Evolutionary conservation across 139 green algal species (phyloP).

Genomic region (Auxenochlorella pyrenoidosa): DNA sequence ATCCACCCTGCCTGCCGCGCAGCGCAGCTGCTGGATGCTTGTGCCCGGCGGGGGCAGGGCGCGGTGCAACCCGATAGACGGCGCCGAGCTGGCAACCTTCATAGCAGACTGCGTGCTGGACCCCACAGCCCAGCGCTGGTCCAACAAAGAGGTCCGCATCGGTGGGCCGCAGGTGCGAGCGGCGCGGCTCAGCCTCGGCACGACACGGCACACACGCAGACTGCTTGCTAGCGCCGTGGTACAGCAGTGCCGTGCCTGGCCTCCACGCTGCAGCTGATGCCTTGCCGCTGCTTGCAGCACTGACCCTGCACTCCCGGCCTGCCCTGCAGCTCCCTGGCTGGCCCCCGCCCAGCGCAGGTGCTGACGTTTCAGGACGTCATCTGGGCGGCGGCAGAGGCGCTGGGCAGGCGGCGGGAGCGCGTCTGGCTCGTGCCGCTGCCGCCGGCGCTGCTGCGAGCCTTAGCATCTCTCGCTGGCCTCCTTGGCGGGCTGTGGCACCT

Average conservation of each 20-base stretch:
- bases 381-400: neutral
- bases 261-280: too few relatives aligned
- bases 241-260: too few relatives aligned
- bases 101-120: neutral
- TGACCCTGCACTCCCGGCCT: too few relatives aligned
- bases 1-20: neutral
- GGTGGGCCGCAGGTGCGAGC: neutral
- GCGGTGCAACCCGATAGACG: conserved; percentile 1
- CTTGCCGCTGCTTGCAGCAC: too few relatives aligned
- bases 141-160: neutral
- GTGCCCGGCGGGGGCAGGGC: neutral
- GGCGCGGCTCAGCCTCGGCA: too few relatives aligned
- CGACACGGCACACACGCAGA: too few relatives aligned
- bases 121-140: neutral
- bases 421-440: neutral
- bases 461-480: neutral
- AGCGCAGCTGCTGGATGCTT: neutral
- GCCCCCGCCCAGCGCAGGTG: neutral
- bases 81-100: neutral
- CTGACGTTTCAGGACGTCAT: neutral
- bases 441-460: neutral
- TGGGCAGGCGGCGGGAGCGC: neutral
- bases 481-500: neutral
- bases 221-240: too few relatives aligned
- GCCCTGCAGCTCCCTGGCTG: too few relatives aligned